Percentiles rank a stretch among this genome's conserved stretches.
phyloP scores from a whole-genome alignment of 2,329 filamentous ascomycete genomes.

The Periconia macrospinosa region DNA sequence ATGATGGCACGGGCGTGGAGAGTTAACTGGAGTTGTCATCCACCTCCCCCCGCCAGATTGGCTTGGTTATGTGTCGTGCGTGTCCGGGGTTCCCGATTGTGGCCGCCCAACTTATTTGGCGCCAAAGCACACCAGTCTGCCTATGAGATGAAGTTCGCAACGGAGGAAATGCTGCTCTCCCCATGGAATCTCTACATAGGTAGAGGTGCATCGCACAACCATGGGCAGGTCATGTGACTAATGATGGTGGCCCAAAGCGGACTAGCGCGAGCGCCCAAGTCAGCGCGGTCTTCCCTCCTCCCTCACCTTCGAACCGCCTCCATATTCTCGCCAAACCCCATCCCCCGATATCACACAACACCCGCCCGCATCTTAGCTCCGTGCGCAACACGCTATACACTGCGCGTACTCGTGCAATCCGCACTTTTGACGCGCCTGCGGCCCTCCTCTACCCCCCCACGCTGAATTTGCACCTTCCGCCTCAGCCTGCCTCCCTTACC shows the following conservation, averaged over 20 bases:
- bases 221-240: not conserved
- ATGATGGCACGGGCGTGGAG: constrained; percentile 10
- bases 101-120: constrained; percentile 17
- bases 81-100: constrained; percentile 20
- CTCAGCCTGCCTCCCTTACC: constrained; percentile 25
- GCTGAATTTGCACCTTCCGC: constrained; percentile 30
- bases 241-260: not conserved
- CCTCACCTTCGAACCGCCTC: not conserved
- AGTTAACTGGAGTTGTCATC: constrained; percentile 16
- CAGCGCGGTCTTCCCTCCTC: not conserved
- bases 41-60: constrained; percentile 25
- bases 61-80: constrained; percentile 15
- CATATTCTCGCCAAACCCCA: constrained; percentile 25
- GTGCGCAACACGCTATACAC: constrained; percentile 38
- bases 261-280: not conserved
- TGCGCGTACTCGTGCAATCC: constrained; percentile 34
- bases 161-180: too few species aligned
- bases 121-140: not conserved
- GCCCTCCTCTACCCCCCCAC: constrained; percentile 22
- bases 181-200: too few species aligned
- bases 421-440: constrained; percentile 29
- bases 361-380: constrained; percentile 39
- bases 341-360: constrained; percentile 30
- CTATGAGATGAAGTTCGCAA: not conserved
- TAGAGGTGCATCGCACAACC: not conserved